phyloP scores from a whole-genome alignment of 2,329 filamentous ascomycete species.

The Pyrenophora teres region DNA sequence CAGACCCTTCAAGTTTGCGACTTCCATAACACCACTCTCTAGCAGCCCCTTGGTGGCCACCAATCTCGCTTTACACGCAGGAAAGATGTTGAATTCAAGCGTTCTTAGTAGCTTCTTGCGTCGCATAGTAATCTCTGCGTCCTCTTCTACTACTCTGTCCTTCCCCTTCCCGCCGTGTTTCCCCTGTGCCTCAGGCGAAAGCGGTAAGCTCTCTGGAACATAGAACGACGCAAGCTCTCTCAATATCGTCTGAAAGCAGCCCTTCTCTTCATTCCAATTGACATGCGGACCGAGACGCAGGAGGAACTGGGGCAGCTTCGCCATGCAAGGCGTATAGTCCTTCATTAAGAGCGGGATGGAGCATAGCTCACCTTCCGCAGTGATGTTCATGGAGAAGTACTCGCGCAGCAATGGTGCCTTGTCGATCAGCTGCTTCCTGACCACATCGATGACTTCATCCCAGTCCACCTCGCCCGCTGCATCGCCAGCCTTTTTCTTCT shows the following conservation, averaged over 20 bases:
- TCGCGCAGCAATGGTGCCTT: constrained; percentile 85
- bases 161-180: constrained; percentile 50
- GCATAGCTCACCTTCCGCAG: constrained; percentile 73
- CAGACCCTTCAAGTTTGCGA: constrained; percentile 88
- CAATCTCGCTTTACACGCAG: constrained; percentile 80
- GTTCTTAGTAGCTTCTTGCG: constrained; percentile 72
- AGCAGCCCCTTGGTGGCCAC: constrained; percentile 81
- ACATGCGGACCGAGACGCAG: constrained; percentile 87
- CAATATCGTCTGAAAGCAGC: constrained; percentile 85
- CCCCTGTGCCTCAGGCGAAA: constrained; percentile 34
- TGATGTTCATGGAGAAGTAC: constrained; percentile 88
- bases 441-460: constrained; percentile 66
- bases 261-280: constrained; percentile 81
- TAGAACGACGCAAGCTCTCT: constrained; percentile 88
- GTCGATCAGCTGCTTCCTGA: constrained; percentile 71
- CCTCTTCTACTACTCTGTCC: constrained; percentile 33
- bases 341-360: constrained; percentile 84
- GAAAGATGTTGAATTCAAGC: constrained; percentile 86
- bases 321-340: constrained; percentile 82
- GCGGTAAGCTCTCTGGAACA: constrained; percentile 80
- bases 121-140: constrained; percentile 55
- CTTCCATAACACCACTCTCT: constrained; percentile 73
- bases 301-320: constrained; percentile 87
- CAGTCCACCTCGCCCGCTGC: constrained; percentile 65
- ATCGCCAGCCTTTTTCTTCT: constrained; percentile 59